Evolutionary conservation across 345 rosid species (phyloP), one percentile per base, ranked within the genome.

Genomic region (Stellera chamaejasme): DNA sequence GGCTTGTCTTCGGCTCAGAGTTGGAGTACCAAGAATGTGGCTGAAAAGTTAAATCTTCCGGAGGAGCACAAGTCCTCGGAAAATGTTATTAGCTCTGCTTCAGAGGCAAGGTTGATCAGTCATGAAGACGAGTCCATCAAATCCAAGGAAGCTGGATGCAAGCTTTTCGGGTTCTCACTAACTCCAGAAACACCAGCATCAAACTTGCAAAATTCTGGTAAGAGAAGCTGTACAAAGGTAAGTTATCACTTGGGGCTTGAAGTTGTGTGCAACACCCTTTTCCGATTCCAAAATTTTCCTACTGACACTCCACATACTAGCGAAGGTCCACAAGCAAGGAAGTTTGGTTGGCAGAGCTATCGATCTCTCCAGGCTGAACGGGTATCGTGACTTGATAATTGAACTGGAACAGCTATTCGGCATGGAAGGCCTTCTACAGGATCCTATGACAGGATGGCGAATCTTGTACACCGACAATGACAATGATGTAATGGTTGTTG

Each of bases 281-380:
- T 26, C 32, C 27, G 10, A 41, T 56, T 64, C 54, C 48, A 32
- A 32, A 5, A 5, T 5, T 67, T 28, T 63, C 58, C 27, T 45
- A 45, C 65, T 62, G 36, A 55, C 27, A 48, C 36, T 49, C 10
- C 43, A 26, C 53, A 46, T 49, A 45, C 62, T 49, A 39, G 11
- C 56, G 70, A 79, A 92, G 98, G 96, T 86, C 75, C 90, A 86
- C 81, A 92, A 84, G 85, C 95, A 92, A 75, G 98, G 96, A 61
- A 92, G 85, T 66, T 69, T 78, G 71, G 93, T 92, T 64, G 96
- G 96, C 66, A 82, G 96, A 68, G 95, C 95, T 51, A 78, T 92
- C 66, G 98, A 88, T 71, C 83, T 92, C 55, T 82, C 84, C 1
- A 68, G 77, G 63, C 75, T 92, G 47, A 73, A 84, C 43, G 85